Percentiles rank a stretch among this genome's conserved stretches.
These are phyloP conservation scores for Babesia sp. DNA, from an alignment of 169 alveolate species.

Conservation along the genomic window DNA sequence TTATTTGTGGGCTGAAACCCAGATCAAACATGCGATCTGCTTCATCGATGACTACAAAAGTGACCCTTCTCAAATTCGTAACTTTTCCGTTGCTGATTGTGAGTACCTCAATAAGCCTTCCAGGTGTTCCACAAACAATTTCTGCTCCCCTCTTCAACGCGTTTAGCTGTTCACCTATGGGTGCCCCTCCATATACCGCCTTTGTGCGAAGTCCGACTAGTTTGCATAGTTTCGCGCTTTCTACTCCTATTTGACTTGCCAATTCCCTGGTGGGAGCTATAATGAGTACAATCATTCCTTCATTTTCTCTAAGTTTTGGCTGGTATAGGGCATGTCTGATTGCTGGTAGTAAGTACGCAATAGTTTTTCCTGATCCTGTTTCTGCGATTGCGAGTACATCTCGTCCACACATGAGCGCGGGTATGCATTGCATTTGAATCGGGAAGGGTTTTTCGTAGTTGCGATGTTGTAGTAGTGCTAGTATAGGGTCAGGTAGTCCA, in stretches of 20 bases:
- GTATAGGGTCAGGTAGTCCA: constrained; percentile 92
- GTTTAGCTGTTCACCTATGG: constrained; percentile 86
- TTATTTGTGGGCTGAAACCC: constrained; percentile 98
- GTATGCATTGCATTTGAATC: constrained; percentile 95
- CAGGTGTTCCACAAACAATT: constrained; percentile 97
- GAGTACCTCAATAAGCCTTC: constrained; percentile 93
- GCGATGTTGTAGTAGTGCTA: constrained; percentile 87
- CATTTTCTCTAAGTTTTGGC: constrained; percentile 84
- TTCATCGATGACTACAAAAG: constrained; percentile 96
- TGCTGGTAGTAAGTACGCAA: constrained; percentile 97
- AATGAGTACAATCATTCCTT: constrained; percentile 88
- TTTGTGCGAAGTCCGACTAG: constrained; percentile 78
- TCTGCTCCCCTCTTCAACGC: constrained; percentile 93
- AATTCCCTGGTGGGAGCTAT: constrained; percentile 94
- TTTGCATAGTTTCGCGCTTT: constrained; percentile 76
- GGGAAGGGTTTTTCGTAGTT: constrained; percentile 93
- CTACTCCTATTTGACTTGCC: constrained; percentile 90
- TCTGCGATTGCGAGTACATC: constrained; percentile 98
- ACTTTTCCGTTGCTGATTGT: constrained; percentile 89
- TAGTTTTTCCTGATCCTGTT: constrained; percentile 98
- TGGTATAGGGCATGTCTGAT: constrained; percentile 91
- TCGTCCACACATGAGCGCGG: constrained; percentile 92
- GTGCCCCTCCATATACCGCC: constrained; percentile 95
- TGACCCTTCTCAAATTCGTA: constrained; percentile 89
- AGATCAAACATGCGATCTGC: constrained; percentile 97